A percentile compares a stretch with the other conserved stretches of the same genome.
These are phyloP conservation scores for Pleurotus sapidus DNA, from an alignment of 768 basidiomycete species.

Conservation along the genomic window DNA sequence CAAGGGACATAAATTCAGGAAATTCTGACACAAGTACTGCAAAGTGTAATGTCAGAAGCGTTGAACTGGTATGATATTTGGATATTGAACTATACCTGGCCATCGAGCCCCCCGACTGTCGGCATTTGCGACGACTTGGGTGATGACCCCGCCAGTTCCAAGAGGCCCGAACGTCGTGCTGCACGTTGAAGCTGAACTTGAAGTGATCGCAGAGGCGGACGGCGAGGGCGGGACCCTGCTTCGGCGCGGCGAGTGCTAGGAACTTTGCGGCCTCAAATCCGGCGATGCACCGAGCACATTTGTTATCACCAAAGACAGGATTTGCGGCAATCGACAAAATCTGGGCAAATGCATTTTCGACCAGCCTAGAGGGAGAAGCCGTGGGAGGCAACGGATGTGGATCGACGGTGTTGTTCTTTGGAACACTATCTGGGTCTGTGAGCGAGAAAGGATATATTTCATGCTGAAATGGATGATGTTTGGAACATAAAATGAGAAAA, in stretches of 20 bases:
- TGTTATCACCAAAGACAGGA: slow-evolving; percentile 48
- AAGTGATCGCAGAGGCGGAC: slow-evolving; percentile 61
- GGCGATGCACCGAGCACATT: slow-evolving; percentile 60
- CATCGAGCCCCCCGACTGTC: slow-evolving; percentile 72
- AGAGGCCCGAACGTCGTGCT: slow-evolving; percentile 41
- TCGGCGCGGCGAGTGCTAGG: slow-evolving; percentile 59
- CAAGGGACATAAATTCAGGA: slow-evolving; percentile 51
- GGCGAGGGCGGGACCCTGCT: slow-evolving; percentile 53
- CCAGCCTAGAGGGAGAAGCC: slow-evolving; percentile 42
- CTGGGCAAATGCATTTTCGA: slow-evolving; percentile 53
- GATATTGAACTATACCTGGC: slow-evolving; percentile 44
- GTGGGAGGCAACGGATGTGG: slow-evolving; percentile 64
- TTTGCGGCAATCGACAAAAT: slow-evolving; percentile 53
- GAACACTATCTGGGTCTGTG: slow-evolving; percentile 61
- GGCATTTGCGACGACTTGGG: slow-evolving; percentile 70
- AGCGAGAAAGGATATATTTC: slow-evolving; percentile 55
- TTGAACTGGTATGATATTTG: too few species aligned
- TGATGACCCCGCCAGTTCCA: slow-evolving; percentile 56
- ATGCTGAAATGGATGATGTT: slow-evolving; percentile 34
- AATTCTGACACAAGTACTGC: slow-evolving; percentile 59
- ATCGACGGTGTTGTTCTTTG: slow-evolving; percentile 55
- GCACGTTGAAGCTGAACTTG: slow-evolving; percentile 50
- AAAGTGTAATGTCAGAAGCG: not conserved
- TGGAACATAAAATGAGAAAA: not conserved
- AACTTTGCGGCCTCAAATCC: slow-evolving; percentile 64